A percentile compares a stretch with the other conserved stretches of the same genome.
phyloP scores from a whole-genome alignment of 2,329 filamentous ascomycete genomes.

The Beauveria rudraprayagi region DNA sequence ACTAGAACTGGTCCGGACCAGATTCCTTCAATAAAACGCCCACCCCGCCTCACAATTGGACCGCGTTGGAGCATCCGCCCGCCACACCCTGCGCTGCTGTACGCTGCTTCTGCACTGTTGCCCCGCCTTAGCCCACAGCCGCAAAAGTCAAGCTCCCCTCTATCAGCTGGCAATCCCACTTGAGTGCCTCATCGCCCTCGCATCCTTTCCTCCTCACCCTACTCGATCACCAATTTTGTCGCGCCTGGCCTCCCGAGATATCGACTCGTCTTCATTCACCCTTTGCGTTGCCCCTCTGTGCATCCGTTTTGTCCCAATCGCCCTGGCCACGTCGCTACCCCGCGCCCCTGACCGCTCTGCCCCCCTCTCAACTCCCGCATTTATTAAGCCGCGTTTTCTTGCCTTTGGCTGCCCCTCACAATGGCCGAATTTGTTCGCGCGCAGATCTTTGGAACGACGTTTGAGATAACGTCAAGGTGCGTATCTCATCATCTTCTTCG shows the following conservation, averaged over 20 bases:
- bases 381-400: slow-evolving; percentile 8
- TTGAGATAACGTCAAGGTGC: slow-evolving; percentile 98
- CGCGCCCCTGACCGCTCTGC: slow-evolving; percentile 7
- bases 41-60: neutral
- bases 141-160: slow-evolving; percentile 10
- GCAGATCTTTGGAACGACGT: slow-evolving; percentile 98
- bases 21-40: neutral
- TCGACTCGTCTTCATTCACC: neutral
- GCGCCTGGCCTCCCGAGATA: neutral
- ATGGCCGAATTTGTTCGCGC: slow-evolving; percentile 99
- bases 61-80: neutral
- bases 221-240: neutral
- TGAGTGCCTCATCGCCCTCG: neutral
- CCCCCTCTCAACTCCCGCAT: neutral
- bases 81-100: neutral
- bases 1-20: neutral
- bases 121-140: slow-evolving; percentile 9
- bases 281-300: neutral
- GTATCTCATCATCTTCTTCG: neutral
- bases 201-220: slow-evolving; percentile 4
- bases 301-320: slow-evolving; percentile 2
- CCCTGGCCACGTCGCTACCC: neutral
- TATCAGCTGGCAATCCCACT: neutral
- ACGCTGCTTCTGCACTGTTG: neutral
- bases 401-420: slow-evolving; percentile 31